phyloP scores from a whole-genome alignment of 345 rosid species.

The Brassica cretica region DNA sequence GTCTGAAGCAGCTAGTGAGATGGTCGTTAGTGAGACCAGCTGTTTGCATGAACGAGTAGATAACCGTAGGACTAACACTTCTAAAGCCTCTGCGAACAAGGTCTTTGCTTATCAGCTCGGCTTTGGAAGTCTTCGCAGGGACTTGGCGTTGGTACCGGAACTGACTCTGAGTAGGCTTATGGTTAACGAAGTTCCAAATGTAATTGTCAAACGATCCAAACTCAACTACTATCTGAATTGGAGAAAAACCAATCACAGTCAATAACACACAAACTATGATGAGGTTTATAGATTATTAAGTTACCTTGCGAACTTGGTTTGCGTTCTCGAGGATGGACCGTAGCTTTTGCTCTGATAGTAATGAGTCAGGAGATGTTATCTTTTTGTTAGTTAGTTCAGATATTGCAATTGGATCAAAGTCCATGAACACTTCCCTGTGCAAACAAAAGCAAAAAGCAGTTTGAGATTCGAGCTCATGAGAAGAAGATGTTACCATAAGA shows the following conservation, averaged over 20 bases:
- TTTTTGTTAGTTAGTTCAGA: constrained; percentile 63
- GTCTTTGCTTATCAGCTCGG: constrained; percentile 81
- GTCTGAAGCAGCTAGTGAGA: constrained; percentile 71
- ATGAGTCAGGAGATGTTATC: constrained; percentile 55
- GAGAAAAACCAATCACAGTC: not conserved
- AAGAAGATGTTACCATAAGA: not conserved
- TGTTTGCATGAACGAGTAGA: constrained; percentile 85
- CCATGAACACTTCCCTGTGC: constrained; percentile 75
- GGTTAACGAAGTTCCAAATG: constrained; percentile 80
- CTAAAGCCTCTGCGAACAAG: constrained; percentile 81
- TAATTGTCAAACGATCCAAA: constrained; percentile 80
- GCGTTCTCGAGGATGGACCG: constrained; percentile 80
- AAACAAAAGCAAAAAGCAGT: not conserved
- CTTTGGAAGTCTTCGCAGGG: constrained; percentile 74
- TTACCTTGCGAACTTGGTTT: constrained; percentile 69
- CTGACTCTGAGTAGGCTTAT: constrained; percentile 61
- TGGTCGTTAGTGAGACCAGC: constrained; percentile 83
- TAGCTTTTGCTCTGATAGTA: constrained; percentile 70
- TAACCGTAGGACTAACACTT: constrained; percentile 73
- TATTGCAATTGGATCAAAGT: constrained; percentile 68
- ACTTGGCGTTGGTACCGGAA: constrained; percentile 77
- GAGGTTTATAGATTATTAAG: not conserved
- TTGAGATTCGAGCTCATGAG: not conserved
- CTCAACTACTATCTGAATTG: constrained; percentile 57
- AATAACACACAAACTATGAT: not conserved